A percentile compares a stretch with the other conserved stretches of the same genome.
phyloP scores from a whole-genome alignment of 2,329 filamentous ascomycete genomes.

The Dryadomyces sulphureus region DNA sequence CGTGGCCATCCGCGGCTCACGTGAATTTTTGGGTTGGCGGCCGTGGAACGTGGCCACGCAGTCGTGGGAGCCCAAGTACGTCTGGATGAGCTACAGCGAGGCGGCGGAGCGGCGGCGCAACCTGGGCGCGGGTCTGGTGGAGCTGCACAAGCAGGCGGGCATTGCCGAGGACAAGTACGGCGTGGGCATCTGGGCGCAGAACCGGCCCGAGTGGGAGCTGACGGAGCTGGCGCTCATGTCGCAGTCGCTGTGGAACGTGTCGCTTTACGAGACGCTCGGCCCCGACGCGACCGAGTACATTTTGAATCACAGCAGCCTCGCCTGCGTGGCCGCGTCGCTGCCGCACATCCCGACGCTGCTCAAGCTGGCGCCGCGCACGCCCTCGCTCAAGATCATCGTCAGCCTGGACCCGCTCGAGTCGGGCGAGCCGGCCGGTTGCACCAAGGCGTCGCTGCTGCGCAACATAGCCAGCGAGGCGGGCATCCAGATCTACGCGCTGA shows the following conservation, averaged over 20 bases:
- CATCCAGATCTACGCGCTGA: slow-evolving; percentile 64
- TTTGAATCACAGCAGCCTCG: slow-evolving; percentile 72
- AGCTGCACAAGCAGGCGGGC: slow-evolving; percentile 62
- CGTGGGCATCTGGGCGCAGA: slow-evolving; percentile 75
- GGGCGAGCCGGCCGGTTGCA: slow-evolving; percentile 61
- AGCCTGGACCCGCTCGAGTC: slow-evolving; percentile 70
- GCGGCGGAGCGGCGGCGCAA: slow-evolving; percentile 68
- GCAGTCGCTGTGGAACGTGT: slow-evolving; percentile 78
- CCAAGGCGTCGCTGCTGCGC: slow-evolving; percentile 67
- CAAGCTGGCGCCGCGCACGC: slow-evolving; percentile 62
- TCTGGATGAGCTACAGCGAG: slow-evolving; percentile 72
- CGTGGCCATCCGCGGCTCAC: slow-evolving; percentile 46
- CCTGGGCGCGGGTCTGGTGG: slow-evolving; percentile 71
- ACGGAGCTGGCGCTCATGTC: slow-evolving; percentile 74
- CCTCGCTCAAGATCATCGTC: slow-evolving; percentile 74
- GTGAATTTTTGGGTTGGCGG: slow-evolving; percentile 64
- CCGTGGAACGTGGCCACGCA: slow-evolving; percentile 63
- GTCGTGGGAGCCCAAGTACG: slow-evolving; percentile 57
- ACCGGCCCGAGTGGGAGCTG: slow-evolving; percentile 71
- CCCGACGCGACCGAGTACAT: slow-evolving; percentile 89
- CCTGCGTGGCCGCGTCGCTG: slow-evolving; percentile 63
- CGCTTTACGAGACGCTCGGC: slow-evolving; percentile 90
- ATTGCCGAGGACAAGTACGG: slow-evolving; percentile 54
- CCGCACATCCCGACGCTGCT: slow-evolving; percentile 69
- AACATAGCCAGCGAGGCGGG: slow-evolving; percentile 60